Evolutionary conservation across 1,284 basidiomycete species (phyloP), one percentile per base, ranked within the genome.

Genomic region (Ustilago lituana): DNA sequence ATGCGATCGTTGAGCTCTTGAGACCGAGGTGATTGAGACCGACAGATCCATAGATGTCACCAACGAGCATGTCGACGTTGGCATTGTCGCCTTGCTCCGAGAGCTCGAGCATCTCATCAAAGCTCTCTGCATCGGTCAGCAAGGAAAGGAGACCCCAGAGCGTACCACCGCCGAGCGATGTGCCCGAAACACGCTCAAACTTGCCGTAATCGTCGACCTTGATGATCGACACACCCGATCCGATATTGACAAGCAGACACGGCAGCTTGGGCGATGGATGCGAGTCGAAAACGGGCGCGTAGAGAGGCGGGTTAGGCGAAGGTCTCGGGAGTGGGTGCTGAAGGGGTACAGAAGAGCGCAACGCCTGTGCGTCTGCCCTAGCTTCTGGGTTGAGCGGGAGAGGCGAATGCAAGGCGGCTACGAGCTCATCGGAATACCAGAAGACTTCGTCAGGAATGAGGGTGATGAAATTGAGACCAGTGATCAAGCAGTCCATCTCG

Each of bases 401-500:
- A 22, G 71, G 65, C 23, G 55, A 57, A 53, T 74, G 67, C 12
- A 80, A 50, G 3, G 69, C 74, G 31, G 70, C 63, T 5, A 98
- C 94, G 72, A 98, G 88, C 84, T 97, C 91, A 84, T 99, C 96
- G 40, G 94, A 96, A 85, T 97, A 98, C 87, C 90, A 98, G 84
- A 98, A 99, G 29, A 94, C 94, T 83, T 99, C 96, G 84, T 96
- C 90, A 27, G 95, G 95, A 61, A 99, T 96, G 80, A 93, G 89
- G 26, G 92, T 91, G 83, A 98, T 92, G 84, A 99, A 99, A 83
- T 94, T 93, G 78, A 99, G 86, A 15, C 96, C 96, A 70, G 94
- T 91, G 71, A 98, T 98, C 77, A 98, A 84, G 80, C 95, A 98
- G 84, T 92, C 93, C 96, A 99, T 98, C 86, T 99, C 96, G 82